Evolutionary conservation across 139 green algal genomes (phyloP), one percentile per base, ranked within the genome.

Genomic region (Dunaliella primolecta): DNA sequence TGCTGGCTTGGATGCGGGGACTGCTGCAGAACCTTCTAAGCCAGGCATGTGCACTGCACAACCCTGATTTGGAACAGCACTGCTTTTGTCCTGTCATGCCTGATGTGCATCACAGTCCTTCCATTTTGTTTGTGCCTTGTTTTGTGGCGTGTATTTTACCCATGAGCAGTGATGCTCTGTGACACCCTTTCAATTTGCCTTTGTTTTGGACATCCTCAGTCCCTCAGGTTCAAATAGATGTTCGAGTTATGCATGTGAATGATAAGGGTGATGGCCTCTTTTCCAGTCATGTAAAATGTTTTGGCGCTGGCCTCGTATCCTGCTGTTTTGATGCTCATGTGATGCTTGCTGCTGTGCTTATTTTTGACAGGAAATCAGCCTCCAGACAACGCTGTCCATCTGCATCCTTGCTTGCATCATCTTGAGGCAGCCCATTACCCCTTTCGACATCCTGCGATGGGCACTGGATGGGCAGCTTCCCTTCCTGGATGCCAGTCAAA

Each of bases 381-480:
- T n/a, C 75, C 75, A 80, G 30, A 33, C 33, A 23, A 80, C 75
- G 30, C 30, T 80, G n/a, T 29, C 33, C 75, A 80, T 80, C 33
- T 32, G n/a, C 3, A 27, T n/a, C 27, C 75, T 80, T 33, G 75
- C 75, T n/a, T 80, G 75, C 75, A 32, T 80, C 75, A 80, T 80
- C 29, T 33, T 80, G n/a, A 80, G 36, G 75, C 75, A 80, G 30
- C n/a, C 75, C 2, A 11, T 36, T 2, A 80, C 75, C 7, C 75
- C 75, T 33, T 80, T 80, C 11, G 75, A 80, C 75, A 36, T 80
- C 30, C 29, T 80, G 3, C 75, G 75, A 29, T 80, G 75, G 75
- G 75, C 75, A 80, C n/a, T 80, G 1, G 75, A 80, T 80, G 75
- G 75, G 2, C 75, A 33, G 75, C 75, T 80, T 11, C 75, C 75